A percentile compares a stretch with the other conserved stretches of the same genome.
phyloP scores from a whole-genome alignment of 2,329 filamentous ascomycete species.

The Diaporthe sp. region DNA sequence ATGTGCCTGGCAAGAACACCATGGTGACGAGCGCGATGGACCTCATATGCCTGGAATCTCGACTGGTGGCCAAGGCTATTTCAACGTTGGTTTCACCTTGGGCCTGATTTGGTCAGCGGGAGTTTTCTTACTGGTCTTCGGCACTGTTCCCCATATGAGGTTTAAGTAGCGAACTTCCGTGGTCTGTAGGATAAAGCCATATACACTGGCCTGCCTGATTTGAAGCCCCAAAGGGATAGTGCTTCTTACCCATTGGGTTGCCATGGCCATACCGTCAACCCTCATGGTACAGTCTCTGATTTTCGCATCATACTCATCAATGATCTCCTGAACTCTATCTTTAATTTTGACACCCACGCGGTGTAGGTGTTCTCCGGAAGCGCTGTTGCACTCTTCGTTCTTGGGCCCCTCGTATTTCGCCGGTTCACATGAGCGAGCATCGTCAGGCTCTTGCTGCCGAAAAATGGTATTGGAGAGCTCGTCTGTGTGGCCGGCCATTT shows the following conservation, averaged over 20 bases:
- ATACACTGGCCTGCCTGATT: no score
- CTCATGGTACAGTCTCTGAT: conserved; percentile 52
- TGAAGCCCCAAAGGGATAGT: neutral
- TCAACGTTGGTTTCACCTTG: conserved; percentile 49
- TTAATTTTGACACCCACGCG: conserved; percentile 42
- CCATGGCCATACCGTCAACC: conserved; percentile 53
- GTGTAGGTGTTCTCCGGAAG: conserved; percentile 10
- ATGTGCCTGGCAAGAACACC: conserved; percentile 51
- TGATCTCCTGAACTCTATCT: conserved; percentile 44
- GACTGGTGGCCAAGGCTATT: conserved; percentile 48
- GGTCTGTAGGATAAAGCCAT: neutral
- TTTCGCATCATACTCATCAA: conserved; percentile 51
- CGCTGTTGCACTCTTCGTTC: neutral
- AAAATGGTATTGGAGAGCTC: conserved; percentile 38
- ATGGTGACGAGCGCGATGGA: conserved; percentile 50
- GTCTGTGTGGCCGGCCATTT: conserved; percentile 42
- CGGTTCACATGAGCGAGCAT: fast-evolving
- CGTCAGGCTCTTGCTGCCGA: neutral
- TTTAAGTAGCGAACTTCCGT: neutral
- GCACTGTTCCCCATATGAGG: neutral
- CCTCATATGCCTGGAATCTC: conserved; percentile 49
- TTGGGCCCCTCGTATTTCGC: neutral
- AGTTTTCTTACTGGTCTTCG: no score
- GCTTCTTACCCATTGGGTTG: conserved; percentile 51
- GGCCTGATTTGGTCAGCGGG: conserved; percentile 41